Evolutionary conservation across 2,329 filamentous ascomycete species (phyloP).

Genomic region (Epichloe amarillans): DNA sequence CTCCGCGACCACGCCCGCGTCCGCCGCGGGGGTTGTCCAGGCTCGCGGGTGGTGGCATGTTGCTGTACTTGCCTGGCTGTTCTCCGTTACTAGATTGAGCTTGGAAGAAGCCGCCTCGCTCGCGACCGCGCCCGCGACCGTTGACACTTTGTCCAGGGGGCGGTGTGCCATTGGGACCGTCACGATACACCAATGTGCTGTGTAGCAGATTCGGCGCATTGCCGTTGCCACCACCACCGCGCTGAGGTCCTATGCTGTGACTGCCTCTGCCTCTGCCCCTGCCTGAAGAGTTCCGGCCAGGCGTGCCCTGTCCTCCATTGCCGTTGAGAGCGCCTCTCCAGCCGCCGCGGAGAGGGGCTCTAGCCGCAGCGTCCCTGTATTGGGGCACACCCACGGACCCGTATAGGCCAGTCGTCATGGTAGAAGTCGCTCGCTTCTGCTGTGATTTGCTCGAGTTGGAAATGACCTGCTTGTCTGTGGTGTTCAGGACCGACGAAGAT

Average conservation of each 20-base stretch:
- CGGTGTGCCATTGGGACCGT: slow-evolving; percentile 17
- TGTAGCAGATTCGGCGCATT: slow-evolving; percentile 30
- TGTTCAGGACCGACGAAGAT: slow-evolving; percentile 76
- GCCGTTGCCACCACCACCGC: slow-evolving; percentile 16
- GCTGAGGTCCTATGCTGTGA: slow-evolving; percentile 22
- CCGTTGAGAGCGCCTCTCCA: slow-evolving; percentile 46
- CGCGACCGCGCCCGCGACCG: slow-evolving; percentile 17
- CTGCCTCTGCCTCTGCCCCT: slow-evolving; percentile 28
- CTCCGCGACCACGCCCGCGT: slow-evolving; percentile 25
- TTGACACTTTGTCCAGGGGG: slow-evolving; percentile 15
- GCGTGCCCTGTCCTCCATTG: slow-evolving; percentile 22
- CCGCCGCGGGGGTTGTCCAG: slow-evolving; percentile 33
- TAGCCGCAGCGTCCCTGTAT: slow-evolving; percentile 42
- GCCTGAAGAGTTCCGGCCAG: slow-evolving; percentile 20
- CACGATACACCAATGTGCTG: slow-evolving; percentile 40
- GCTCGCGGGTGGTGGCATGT: slow-evolving; percentile 46
- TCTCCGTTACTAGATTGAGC: slow-evolving; percentile 7
- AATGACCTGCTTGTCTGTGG: slow-evolving; percentile 69
- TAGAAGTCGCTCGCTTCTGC: slow-evolving; percentile 37
- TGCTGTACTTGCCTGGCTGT: slow-evolving; percentile 30
- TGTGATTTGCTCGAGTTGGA: slow-evolving; percentile 41
- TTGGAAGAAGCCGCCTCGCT: slow-evolving; percentile 15
- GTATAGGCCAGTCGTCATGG: slow-evolving; percentile 40
- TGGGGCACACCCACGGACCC: slow-evolving; percentile 48
- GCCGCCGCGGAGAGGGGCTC: slow-evolving; percentile 39